Evolutionary conservation across 148 eudicot genomes (phyloP).

Genomic region (Rhododendron simsii): DNA sequence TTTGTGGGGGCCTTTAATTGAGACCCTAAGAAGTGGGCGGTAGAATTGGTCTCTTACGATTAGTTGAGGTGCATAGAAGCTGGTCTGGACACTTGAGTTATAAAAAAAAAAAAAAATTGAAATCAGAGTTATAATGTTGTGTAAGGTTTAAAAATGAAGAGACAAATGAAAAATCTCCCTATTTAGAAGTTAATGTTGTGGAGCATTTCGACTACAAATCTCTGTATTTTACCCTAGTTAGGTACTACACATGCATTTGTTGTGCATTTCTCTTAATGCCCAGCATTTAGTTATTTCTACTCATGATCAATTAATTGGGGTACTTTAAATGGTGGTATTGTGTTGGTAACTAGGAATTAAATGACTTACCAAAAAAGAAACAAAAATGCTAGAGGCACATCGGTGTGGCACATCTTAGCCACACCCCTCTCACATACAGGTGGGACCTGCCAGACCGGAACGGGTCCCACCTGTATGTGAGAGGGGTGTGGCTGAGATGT

Average conservation of each 20-base stretch:
- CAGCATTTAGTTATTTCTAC: background rate
- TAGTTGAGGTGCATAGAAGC: too few relatives aligned
- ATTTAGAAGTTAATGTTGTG: background rate
- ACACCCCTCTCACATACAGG: too few relatives aligned
- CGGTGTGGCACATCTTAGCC: too few relatives aligned
- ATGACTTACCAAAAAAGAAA: too few relatives aligned
- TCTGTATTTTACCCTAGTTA: background rate
- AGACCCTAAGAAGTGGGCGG: too few relatives aligned
- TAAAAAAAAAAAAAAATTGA: too few relatives aligned
- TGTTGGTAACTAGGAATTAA: background rate
- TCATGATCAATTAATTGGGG: background rate
- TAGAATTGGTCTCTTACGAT: too few relatives aligned
- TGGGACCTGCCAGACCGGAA: too few relatives aligned
- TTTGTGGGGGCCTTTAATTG: background rate
- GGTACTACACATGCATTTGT: background rate
- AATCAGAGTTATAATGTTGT: background rate
- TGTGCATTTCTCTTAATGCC: background rate
- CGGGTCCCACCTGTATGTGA: too few relatives aligned
- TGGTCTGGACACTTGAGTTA: too few relatives aligned
- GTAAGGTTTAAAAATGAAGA: background rate
- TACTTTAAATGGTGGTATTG: background rate
- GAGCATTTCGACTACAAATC: background rate
- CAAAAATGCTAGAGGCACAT: too few relatives aligned
- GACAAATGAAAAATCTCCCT: background rate
- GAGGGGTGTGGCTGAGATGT: too few relatives aligned